Conservation (phyloP, 2,329 filamentous ascomycete species). For the Esteya vermicola region DNA sequence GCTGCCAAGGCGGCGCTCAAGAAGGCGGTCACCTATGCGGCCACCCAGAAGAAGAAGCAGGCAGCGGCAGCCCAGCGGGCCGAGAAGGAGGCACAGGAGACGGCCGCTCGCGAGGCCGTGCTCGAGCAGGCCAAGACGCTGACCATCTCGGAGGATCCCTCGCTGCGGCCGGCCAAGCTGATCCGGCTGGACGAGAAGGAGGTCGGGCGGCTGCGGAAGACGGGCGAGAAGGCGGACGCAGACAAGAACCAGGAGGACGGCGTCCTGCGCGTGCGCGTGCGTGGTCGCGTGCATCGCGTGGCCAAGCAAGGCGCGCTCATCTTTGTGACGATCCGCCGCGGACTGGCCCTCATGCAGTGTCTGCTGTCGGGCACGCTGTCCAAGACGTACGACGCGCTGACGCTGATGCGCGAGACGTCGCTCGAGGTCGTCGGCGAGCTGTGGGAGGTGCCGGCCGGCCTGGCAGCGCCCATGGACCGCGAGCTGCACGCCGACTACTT, state of each 20-base stretch:
- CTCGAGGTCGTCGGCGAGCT: slow-evolving; percentile 75
- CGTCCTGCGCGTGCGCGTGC: slow-evolving; percentile 71
- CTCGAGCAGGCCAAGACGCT: slow-evolving; percentile 77
- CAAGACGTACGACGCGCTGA: slow-evolving; percentile 83
- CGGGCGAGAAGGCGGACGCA: slow-evolving; percentile 51
- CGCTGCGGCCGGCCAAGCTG: slow-evolving; percentile 57
- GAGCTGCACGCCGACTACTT: slow-evolving; percentile 88
- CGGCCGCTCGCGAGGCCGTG: no score
- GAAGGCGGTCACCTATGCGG: no score
- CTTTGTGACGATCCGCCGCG: slow-evolving; percentile 77
- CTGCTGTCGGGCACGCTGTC: slow-evolving; percentile 67
- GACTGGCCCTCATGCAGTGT: slow-evolving; percentile 75
- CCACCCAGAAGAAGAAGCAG: slow-evolving; percentile 79
- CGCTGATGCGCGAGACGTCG: slow-evolving; percentile 75
- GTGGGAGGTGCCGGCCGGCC: slow-evolving; percentile 62
- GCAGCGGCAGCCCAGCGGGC: slow-evolving; percentile 60
- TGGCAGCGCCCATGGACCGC: slow-evolving; percentile 67
- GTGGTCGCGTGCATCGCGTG: slow-evolving; percentile 70
- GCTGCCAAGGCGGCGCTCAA: no score
- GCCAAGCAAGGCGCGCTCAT: slow-evolving; percentile 71
- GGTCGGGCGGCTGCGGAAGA: slow-evolving; percentile 28
- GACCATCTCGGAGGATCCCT: slow-evolving; percentile 54
- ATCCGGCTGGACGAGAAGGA: slow-evolving; percentile 46
- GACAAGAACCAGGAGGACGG: no score
- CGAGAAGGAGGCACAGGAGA: slow-evolving; percentile 58